Evolutionary conservation across 768 basidiomycete species (phyloP).

Genomic region (Panaeolus papilionaceus): DNA sequence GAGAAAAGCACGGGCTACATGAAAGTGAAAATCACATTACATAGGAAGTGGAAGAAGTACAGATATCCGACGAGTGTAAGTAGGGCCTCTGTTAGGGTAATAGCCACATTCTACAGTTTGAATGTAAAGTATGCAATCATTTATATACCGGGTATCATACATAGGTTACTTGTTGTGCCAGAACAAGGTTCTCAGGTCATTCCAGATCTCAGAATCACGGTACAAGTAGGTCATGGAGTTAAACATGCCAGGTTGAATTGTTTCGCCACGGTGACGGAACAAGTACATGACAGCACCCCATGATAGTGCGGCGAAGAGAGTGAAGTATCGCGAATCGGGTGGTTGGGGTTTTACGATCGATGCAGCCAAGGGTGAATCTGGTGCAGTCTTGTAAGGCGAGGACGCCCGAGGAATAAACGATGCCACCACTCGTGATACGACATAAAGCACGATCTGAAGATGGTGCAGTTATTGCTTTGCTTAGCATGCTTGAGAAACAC

Average conservation of each 20-base stretch:
- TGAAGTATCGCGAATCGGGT: constrained; percentile 85
- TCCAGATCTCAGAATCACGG: constrained; percentile 91
- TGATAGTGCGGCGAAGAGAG: constrained; percentile 82
- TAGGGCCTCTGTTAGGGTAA: neutral
- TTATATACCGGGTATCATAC: constrained; percentile 8
- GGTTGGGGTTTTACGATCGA: constrained; percentile 72
- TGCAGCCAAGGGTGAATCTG: constrained; percentile 45
- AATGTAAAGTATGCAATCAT: constrained; percentile 20
- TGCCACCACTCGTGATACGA: constrained; percentile 90
- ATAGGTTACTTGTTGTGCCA: constrained; percentile 83
- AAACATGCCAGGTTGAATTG: constrained; percentile 97
- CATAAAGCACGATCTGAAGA: constrained; percentile 91
- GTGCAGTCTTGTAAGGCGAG: constrained; percentile 54
- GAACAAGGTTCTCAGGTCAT: constrained; percentile 77
- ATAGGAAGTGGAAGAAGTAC: constrained; percentile 14
- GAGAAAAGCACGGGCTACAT: constrained; percentile 15
- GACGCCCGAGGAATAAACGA: constrained; percentile 87
- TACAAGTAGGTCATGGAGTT: constrained; percentile 96
- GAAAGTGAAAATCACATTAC: neutral
- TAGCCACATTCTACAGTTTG: constrained; percentile 3
- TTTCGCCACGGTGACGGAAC: constrained; percentile 85
- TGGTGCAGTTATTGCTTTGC: constrained; percentile 17
- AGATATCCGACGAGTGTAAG: constrained; percentile 16
- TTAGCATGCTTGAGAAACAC: constrained; percentile 5
- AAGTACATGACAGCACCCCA: constrained; percentile 99